These are phyloP conservation scores for Pythium utonaiense DNA, from an alignment of 352 stramenopile genomes.

Conservation along the genomic window DNA sequence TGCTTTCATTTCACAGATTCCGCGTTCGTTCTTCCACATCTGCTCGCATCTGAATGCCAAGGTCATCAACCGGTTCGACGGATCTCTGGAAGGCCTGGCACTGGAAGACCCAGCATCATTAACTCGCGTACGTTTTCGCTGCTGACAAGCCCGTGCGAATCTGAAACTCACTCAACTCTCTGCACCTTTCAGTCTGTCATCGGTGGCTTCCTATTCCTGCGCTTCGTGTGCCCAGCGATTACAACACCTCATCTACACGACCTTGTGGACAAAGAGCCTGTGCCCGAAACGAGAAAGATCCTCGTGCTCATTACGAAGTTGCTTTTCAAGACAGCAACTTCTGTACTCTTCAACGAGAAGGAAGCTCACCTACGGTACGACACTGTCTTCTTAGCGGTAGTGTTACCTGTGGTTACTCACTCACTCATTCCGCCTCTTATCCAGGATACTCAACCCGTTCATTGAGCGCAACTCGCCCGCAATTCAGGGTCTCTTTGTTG, in stretches of 20 bases:
- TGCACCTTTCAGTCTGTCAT: conserved; percentile 59
- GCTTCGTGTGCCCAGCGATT: conserved; percentile 86
- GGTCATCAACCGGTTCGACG: conserved; percentile 39
- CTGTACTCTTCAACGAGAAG: conserved; percentile 80
- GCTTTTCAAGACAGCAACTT: conserved; percentile 87
- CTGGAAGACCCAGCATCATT: conserved; percentile 28
- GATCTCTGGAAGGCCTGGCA: conserved; percentile 30
- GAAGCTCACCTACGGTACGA: conserved; percentile 75
- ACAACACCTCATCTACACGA: conserved; percentile 84
- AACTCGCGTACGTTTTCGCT: conserved; percentile 21
- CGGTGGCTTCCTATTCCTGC: conserved; percentile 84
- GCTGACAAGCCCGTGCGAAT: background rate
- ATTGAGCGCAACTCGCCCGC: conserved; percentile 76
- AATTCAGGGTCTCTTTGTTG: conserved; percentile 77
- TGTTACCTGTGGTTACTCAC: background rate
- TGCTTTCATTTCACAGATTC: conserved; percentile 24
- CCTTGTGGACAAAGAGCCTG: conserved; percentile 67
- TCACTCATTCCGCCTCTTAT: background rate
- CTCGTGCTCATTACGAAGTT: conserved; percentile 87
- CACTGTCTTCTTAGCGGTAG: background rate
- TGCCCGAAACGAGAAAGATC: conserved; percentile 65
- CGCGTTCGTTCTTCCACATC: conserved; percentile 39
- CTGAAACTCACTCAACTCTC: background rate
- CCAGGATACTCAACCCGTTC: conserved; percentile 81
- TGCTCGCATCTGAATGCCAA: conserved; percentile 41